Evolutionary conservation across 2,329 filamentous ascomycete species (phyloP).

Genomic region (Xylaria hypoxylon): DNA sequence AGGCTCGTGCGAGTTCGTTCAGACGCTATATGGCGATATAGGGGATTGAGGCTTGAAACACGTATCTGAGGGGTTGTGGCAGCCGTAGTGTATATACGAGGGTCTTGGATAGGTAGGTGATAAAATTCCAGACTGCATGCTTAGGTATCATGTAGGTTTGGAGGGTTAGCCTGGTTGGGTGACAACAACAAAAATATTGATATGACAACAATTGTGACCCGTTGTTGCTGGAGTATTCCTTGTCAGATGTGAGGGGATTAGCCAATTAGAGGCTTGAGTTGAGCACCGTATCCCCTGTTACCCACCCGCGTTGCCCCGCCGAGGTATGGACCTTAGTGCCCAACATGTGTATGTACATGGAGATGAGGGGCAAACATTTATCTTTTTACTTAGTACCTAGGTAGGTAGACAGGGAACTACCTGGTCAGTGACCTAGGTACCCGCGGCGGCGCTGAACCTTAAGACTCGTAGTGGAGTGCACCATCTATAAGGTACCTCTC

Average conservation of each 20-base stretch:
- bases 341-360: background rate
- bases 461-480: too few relatives aligned
- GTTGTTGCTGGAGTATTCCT: slow-evolving; percentile 32
- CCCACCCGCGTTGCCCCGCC: slow-evolving; percentile 32
- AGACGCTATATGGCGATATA: slow-evolving; percentile 2
- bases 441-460: too few relatives aligned
- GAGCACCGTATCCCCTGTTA: slow-evolving; percentile 14
- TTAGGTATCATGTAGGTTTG: slow-evolving; percentile 1
- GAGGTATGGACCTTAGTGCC: background rate
- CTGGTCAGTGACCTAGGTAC: too few relatives aligned
- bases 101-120: background rate
- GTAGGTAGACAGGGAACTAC: too few relatives aligned
- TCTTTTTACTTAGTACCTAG: too few relatives aligned
- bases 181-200: slow-evolving; percentile 41
- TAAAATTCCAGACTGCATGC: background rate
- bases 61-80: slow-evolving; percentile 15
- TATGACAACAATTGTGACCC: slow-evolving; percentile 27
- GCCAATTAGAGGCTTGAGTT: slow-evolving; percentile 20
- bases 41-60: slow-evolving; percentile 7
- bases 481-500: too few relatives aligned
- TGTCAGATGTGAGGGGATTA: background rate
- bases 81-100: background rate
- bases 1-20: background rate
- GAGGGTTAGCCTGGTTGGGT: slow-evolving; percentile 12
- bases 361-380: slow-evolving; percentile 23